Evolutionary conservation across 2,329 filamentous ascomycete species (phyloP), one percentile per base, ranked within the genome.

Genomic region (Botrytis hyacinthi): DNA sequence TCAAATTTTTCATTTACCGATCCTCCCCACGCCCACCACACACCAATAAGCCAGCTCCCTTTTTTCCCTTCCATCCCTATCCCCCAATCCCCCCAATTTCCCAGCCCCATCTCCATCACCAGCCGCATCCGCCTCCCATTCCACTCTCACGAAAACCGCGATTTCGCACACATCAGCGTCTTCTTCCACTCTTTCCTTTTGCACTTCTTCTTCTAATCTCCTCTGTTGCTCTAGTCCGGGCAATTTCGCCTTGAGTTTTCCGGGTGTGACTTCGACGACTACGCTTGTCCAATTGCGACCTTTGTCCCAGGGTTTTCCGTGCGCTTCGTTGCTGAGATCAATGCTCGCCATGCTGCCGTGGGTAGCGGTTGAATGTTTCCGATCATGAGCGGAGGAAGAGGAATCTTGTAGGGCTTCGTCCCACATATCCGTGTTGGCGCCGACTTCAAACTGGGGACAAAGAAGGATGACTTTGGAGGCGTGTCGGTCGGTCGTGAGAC

Each of bases 11-110:
- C 51, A 72, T 42, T 57, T 72, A 26, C 22, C 88, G 79, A 98
- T 96, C 79, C 90, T 90, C 16, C 96, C 96, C 73, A 97, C 88
- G 5, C 95, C 95, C 51, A 98, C 85, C 32, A 97, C 94, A 84
- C 93, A 94, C 96, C 96, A 99, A 83, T 97, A 98, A 72, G 94
- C 94, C 82, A 98, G 84, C 81, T 98, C 96, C 80, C 92, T 89
- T 85, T 91, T 95, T 83, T 95, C 93, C 81, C 87, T 91, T 66
- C 85, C 88, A 62, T 88, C 89, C 81, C 87, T 90, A 77, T 87
- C 88, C 80, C 82, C 86, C 51, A 83, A 32, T 79, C 80, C 82
- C 18, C 75, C 75, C 67, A 67, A 76, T 20, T 71, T 76, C n/a
- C 71, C 67, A 81, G 82, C 74, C 80, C 82, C 75, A 80, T 81